These are phyloP conservation scores for Ophiosphaerella narmari DNA, from an alignment of 2,329 filamentous ascomycete species.

Conservation along the genomic window DNA sequence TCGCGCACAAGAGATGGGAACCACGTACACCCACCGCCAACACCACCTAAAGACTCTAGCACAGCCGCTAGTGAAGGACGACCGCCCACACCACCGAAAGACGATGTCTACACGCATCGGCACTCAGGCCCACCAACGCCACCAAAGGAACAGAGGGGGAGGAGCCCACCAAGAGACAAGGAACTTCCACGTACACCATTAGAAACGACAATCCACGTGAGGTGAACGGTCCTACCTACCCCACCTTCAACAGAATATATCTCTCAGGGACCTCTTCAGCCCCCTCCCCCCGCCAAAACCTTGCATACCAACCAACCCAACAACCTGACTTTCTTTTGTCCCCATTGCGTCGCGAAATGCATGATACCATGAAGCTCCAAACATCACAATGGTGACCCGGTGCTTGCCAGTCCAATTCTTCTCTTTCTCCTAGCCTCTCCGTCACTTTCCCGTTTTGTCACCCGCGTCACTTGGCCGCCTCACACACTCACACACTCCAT, in stretches of 20 bases:
- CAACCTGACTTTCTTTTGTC: background rate
- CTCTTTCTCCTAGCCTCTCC: background rate
- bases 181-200: conserved; percentile 42
- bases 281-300: background rate
- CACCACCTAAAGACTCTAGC: conserved; percentile 50
- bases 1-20: conserved; percentile 32
- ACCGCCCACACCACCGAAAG: conserved; percentile 47
- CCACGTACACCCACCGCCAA: conserved; percentile 47
- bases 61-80: conserved; percentile 26
- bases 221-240: conserved; percentile 15
- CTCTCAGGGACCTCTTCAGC: too few relatives aligned
- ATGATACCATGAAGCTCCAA: conserved; percentile 1
- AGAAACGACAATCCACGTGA: conserved; percentile 40
- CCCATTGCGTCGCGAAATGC: conserved; percentile 1
- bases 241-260: too few relatives aligned
- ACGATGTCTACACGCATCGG: conserved; percentile 26
- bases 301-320: background rate
- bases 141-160: conserved; percentile 43
- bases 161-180: conserved; percentile 37
- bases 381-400: background rate
- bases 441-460: too few relatives aligned
- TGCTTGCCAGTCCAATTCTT: background rate
- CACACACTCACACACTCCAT: background rate
- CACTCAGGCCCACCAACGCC: conserved; percentile 46
- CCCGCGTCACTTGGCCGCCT: too few relatives aligned